Evolutionary conservation across 345 rosid species (phyloP).

Genomic region (Salix viminalis): DNA sequence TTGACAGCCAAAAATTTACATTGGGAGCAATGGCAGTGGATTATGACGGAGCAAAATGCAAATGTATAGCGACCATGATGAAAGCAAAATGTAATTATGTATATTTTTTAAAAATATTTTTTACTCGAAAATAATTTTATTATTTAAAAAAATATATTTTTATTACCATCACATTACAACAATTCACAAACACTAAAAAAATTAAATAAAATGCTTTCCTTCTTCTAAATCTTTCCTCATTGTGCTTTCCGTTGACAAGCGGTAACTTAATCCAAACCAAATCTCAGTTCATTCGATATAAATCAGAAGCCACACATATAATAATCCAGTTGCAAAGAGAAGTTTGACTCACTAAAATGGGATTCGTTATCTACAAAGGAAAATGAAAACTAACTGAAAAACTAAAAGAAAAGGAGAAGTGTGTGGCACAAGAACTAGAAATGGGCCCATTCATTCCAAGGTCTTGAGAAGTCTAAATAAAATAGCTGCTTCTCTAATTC

Average conservation of each 20-base stretch:
- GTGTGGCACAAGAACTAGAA: neutral
- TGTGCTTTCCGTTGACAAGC: neutral
- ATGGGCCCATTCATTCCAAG: slow-evolving; percentile 39
- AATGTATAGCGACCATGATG: too few relatives aligned
- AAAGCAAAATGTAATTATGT: too few relatives aligned
- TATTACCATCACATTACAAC: too few relatives aligned
- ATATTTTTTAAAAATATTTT: too few relatives aligned
- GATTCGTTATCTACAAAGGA: slow-evolving; percentile 16
- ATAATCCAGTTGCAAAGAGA: neutral
- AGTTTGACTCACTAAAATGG: neutral
- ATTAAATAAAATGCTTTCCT: neutral
- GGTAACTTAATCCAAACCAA: neutral
- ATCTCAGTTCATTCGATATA: neutral
- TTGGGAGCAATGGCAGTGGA: too few relatives aligned
- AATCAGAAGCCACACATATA: neutral
- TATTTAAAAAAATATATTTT: too few relatives aligned
- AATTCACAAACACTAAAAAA: too few relatives aligned
- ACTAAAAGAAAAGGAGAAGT: neutral
- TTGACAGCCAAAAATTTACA: too few relatives aligned
- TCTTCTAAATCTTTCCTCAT: neutral
- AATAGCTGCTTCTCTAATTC: slow-evolving; percentile 84
- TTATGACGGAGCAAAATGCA: too few relatives aligned
- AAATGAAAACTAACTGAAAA: neutral
- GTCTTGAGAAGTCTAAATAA: slow-evolving; percentile 79
- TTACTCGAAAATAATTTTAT: too few relatives aligned